A percentile compares a stretch with the other conserved stretches of the same genome.
phyloP scores from a whole-genome alignment of 768 basidiomycete species.

The Suillus subalutaceus region DNA sequence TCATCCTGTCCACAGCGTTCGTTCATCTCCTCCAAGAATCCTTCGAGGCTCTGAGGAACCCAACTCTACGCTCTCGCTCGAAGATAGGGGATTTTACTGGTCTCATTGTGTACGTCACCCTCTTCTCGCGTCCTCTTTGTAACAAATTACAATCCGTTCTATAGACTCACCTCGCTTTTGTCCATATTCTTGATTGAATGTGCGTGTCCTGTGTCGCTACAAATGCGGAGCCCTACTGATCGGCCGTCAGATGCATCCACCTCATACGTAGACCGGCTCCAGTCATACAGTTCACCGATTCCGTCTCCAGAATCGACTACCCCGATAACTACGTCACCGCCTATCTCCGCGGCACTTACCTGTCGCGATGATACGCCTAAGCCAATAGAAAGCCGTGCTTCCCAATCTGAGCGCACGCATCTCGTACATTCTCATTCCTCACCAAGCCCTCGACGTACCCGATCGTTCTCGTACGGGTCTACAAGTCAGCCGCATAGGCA shows the following conservation, averaged over 20 bases:
- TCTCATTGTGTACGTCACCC: conserved; percentile 66
- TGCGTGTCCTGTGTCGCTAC: conserved; percentile 36
- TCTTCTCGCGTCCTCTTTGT: conserved; percentile 8
- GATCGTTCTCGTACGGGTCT: conserved; percentile 25
- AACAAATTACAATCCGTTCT: conserved; percentile 1
- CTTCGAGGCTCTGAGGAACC: conserved; percentile 59
- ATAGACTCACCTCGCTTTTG: conserved; percentile 64
- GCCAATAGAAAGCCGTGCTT: not conserved
- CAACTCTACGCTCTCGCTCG: conserved; percentile 48
- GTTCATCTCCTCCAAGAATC: conserved; percentile 81
- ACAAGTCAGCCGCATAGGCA: conserved; percentile 8
- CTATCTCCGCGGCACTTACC: not conserved
- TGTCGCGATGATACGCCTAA: conserved; percentile 10
- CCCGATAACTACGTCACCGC: conserved; percentile 24
- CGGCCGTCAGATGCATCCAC: conserved; percentile 63
- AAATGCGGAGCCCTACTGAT: not conserved
- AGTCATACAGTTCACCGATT: conserved; percentile 59
- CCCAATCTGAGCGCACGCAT: conserved; percentile 21
- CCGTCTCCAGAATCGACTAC: conserved; percentile 41
- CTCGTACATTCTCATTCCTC: conserved; percentile 18
- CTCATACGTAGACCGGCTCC: conserved; percentile 71
- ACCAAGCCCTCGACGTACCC: not conserved
- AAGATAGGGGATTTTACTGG: conserved; percentile 64
- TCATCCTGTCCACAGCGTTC: conserved; percentile 83
- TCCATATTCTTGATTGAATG: conserved; percentile 83